Percentiles rank a stretch among this genome's conserved stretches.
Evolutionary conservation across 2,329 filamentous ascomycete species (phyloP).

Genomic region (Aspergillus candidus): DNA sequence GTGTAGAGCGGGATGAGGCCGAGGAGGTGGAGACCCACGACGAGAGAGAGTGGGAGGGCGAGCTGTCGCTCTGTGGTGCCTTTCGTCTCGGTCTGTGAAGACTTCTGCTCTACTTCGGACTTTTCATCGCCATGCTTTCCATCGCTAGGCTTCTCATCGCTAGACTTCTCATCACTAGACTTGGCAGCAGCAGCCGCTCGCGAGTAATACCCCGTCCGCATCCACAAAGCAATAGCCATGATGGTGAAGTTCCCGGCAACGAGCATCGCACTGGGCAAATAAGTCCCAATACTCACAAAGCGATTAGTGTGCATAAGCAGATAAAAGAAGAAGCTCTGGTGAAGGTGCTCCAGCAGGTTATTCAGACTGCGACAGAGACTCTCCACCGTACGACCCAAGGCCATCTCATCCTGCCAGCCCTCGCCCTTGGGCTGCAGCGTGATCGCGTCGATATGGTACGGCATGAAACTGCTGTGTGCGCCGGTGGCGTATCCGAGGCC

Average conservation of each 20-base stretch:
- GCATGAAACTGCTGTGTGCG: slow-evolving; percentile 91
- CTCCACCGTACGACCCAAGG: slow-evolving; percentile 81
- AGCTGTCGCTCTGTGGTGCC: slow-evolving; percentile 35
- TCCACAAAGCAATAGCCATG: slow-evolving; percentile 90
- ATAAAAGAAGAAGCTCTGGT: slow-evolving; percentile 99
- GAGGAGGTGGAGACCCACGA: slow-evolving; percentile 66
- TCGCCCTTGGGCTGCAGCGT: slow-evolving; percentile 84
- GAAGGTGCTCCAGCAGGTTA: slow-evolving; percentile 90
- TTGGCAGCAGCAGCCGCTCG: slow-evolving; percentile 1
- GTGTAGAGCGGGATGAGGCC: slow-evolving; percentile 75
- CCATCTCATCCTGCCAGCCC: slow-evolving; percentile 98
- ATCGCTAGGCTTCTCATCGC: slow-evolving; percentile 23
- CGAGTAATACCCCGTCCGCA: slow-evolving; percentile 65
- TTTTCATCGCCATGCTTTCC: slow-evolving; percentile 13
- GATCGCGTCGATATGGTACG: slow-evolving; percentile 94
- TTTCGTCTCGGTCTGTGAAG: slow-evolving; percentile 11
- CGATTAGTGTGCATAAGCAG: slow-evolving; percentile 83
- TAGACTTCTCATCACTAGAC: slow-evolving; percentile 28
- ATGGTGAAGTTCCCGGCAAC: slow-evolving; percentile 92
- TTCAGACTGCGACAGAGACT: slow-evolving; percentile 90
- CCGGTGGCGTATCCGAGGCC: slow-evolving; percentile 83
- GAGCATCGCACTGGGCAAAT: slow-evolving; percentile 95
- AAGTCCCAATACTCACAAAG: slow-evolving; percentile 97
- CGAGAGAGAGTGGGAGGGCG: slow-evolving; percentile 57
- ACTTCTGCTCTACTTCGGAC: slow-evolving; percentile 10